Evolutionary conservation across 1,284 basidiomycete species (phyloP), one percentile per base, ranked within the genome.

Genomic region (Schizopora paradoxa): DNA sequence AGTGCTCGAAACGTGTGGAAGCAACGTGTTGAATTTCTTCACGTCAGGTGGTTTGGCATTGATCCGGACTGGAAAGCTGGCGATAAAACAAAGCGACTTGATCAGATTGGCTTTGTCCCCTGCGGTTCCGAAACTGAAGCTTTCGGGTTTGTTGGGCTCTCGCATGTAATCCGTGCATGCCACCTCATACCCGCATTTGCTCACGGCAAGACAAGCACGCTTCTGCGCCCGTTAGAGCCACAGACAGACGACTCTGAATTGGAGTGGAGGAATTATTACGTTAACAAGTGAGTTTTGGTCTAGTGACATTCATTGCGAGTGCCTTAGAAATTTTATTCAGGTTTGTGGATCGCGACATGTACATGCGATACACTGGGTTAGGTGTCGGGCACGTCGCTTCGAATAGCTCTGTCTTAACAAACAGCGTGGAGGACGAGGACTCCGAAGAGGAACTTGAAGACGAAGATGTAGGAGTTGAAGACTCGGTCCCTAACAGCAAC

Each of bases 151-250:
- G 8, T 41, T 7, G 38, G 27, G 10, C 38, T 22, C 13, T 8
- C 38, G 13, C 13, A 11, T 7, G 38, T 41, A 7, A 41, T 41
- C 25, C 38, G 38, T 10, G 38, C 13, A 10, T 8, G 8, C 10
- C 38, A 41, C 18, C 10, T 41, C 10, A 41, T 41, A 8, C 38
- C 38, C 7, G 38, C 16, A 8, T 41, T 41, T 27, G 7, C 11
- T 13, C 11, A 27, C 7, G 38, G 38, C 18, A 11, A 22, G 13
- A 41, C 38, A 11, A 22, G 27, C 10, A 19, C 25, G 10, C 26
- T 41, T 22, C 38, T 41, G 10, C 16, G 38, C 7, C 18, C 28
- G 8, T 31, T n/a, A 8, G n/a, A 31, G 28, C n/a, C n/a, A 8
- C 8, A n/a, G n/a, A 8, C 8, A 8, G 28, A 31, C 8, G n/a